Evolutionary conservation across 2,329 filamentous ascomycete species (phyloP).

Genomic region (Aspergillus sp.): DNA sequence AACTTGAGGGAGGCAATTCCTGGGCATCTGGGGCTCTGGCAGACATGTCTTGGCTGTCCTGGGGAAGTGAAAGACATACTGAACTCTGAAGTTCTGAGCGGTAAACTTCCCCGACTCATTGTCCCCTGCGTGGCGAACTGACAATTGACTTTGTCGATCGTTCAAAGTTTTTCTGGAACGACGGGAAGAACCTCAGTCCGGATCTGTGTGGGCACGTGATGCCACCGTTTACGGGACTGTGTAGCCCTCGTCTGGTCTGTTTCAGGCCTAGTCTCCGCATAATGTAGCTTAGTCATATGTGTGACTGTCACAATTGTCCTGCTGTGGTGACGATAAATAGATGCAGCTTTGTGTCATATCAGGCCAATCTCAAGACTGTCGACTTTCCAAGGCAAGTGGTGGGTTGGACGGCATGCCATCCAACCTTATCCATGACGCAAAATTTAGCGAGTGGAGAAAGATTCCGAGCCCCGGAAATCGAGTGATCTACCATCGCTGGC

Average conservation of each 20-base stretch:
- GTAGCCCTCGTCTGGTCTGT: neutral
- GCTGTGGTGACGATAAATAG: no score
- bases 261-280: neutral
- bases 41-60: conserved; percentile 11
- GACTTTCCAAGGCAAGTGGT: no score
- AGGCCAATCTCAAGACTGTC: no score
- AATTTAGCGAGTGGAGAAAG: no score
- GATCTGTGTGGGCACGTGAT: neutral
- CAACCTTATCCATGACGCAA: no score
- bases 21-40: neutral
- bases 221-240: neutral
- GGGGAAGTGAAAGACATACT: neutral
- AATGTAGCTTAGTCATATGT: no score
- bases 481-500: no score
- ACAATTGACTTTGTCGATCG: neutral
- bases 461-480: no score
- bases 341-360: no score
- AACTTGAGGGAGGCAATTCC: neutral
- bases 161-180: neutral
- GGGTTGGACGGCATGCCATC: no score
- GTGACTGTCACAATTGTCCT: no score
- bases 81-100: neutral
- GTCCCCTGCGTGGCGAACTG: neutral
- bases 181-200: neutral
- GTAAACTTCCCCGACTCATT: neutral